A percentile compares a stretch with the other conserved stretches of the same genome.
Evolutionary conservation across 202 grass and related monocot species (phyloP).

Genomic region (Eragrostis tef): DNA sequence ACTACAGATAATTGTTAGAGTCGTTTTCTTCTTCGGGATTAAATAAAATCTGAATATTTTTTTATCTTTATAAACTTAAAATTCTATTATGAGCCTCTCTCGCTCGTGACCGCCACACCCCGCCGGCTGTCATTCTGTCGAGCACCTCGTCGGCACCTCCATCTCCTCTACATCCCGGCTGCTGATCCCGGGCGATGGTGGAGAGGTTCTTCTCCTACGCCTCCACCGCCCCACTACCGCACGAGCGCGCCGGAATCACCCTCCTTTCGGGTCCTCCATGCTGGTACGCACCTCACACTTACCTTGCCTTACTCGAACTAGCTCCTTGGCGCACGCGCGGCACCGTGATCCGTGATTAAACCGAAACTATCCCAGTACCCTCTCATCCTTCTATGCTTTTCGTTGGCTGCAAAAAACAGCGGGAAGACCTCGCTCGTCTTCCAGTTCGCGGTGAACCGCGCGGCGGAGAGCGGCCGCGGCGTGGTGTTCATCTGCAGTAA

Average conservation of each 20-base stretch:
- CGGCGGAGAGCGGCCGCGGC: constrained; percentile 53
- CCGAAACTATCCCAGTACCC: neutral
- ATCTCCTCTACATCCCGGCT: neutral
- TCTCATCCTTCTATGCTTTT: constrained; percentile 4
- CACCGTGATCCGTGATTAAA: neutral
- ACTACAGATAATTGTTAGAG: too few relatives aligned
- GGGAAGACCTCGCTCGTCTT: constrained; percentile 94
- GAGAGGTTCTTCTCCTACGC: constrained; percentile 66
- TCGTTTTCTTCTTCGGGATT: too few relatives aligned
- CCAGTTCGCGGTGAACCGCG: constrained; percentile 81
- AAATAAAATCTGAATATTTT: too few relatives aligned
- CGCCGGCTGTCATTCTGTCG: constrained; percentile 41
- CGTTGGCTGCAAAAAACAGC: constrained; percentile 44
- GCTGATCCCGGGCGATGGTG: constrained; percentile 42
- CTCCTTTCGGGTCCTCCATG: constrained; percentile 73
- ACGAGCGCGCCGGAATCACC: constrained; percentile 31
- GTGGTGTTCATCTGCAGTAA: constrained; percentile 91
- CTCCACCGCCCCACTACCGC: neutral
- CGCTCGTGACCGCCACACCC: neutral
- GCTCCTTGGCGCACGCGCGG: neutral
- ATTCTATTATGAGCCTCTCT: too few relatives aligned
- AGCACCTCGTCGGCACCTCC: constrained; percentile 41
- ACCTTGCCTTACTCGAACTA: neutral
- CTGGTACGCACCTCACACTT: constrained; percentile 49
- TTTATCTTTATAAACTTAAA: too few relatives aligned